Evolutionary conservation across 148 eudicot species (phyloP).

Genomic region (Rhododendron vialii): DNA sequence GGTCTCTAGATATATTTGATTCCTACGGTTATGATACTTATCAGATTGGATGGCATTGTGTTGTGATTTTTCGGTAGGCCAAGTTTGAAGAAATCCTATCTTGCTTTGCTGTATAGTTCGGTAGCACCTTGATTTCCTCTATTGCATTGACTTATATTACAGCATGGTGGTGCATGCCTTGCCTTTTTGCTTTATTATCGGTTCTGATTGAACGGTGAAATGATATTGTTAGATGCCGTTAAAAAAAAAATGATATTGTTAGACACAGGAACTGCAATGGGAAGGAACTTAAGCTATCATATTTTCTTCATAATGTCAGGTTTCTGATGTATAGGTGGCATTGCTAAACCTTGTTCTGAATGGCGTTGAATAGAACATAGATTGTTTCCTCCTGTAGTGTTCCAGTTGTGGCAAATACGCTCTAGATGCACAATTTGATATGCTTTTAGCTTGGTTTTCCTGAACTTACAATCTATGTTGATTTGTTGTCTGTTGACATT

Average conservation of each 20-base stretch:
- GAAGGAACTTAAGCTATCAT: neutral
- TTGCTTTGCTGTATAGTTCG: neutral
- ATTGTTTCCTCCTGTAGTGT: neutral
- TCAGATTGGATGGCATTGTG: constrained; percentile 55
- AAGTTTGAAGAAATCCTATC: constrained; percentile 14
- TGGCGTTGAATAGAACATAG: neutral
- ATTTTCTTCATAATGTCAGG: neutral
- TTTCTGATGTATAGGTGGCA: neutral
- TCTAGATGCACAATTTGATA: neutral
- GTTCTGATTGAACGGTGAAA: neutral
- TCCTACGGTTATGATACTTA: neutral
- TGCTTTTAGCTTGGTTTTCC: neutral
- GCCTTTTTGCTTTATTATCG: neutral
- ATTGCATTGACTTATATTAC: neutral
- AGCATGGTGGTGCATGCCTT: neutral
- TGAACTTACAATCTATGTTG: neutral
- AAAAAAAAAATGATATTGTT: no score
- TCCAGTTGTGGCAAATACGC: neutral
- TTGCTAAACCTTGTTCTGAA: neutral
- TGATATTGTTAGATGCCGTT: neutral
- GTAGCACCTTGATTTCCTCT: neutral
- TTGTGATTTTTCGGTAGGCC: constrained; percentile 36
- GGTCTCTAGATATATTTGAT: neutral
- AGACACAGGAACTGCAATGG: neutral
- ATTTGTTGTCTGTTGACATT: neutral